Evolutionary conservation across 73 alveolate species (phyloP), one percentile per base, ranked within the genome.

Genomic region (Tetrahymena malaccensis): DNA sequence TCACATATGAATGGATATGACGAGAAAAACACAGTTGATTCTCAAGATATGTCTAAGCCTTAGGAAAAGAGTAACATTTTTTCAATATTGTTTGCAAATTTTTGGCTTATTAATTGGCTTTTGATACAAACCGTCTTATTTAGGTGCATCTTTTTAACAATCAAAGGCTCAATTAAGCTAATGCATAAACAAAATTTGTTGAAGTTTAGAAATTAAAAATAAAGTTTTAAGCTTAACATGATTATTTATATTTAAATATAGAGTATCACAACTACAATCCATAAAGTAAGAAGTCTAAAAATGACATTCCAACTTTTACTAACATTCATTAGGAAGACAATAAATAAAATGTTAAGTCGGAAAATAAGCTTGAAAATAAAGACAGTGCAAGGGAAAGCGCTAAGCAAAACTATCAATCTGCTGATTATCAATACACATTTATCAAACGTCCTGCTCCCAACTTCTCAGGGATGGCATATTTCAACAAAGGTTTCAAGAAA

Each of bases 381-480:
- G 89, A 70, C 6, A 27, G 37, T 7, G 37, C 34, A n/a, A 70
- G 37, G 10, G 89, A 70, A 27, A 70, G 37, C 11, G 89, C 89
- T n/a, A 27, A n/a, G 7, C 89, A 50, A 50, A 50, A 11, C 31
- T 70, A n/a, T 70, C 89, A 70, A 70, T 70, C 37, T 27, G 37
- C 34, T 70, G 89, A 70, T 70, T 70, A 31, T 70, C 17, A n/a
- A 27, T 70, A 70, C 89, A 70, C 89, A 22, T 70, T 70, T 25
- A 70, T 70, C 34, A 70, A 31, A n/a, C 89, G 89, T 70, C 99
- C 98, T 93, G 99, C 99, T 40, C 99, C 99, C 58, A 94, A 94
- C 57, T 98, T 98, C 93, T 97, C 96, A 94, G 99, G 98, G 12
- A 97, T 96, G 97, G 97, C 98, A 21, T 97, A 98, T 98, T 93